phyloP scores from a whole-genome alignment of 306 rosid genomes.

The Rubus parviflorus region DNA sequence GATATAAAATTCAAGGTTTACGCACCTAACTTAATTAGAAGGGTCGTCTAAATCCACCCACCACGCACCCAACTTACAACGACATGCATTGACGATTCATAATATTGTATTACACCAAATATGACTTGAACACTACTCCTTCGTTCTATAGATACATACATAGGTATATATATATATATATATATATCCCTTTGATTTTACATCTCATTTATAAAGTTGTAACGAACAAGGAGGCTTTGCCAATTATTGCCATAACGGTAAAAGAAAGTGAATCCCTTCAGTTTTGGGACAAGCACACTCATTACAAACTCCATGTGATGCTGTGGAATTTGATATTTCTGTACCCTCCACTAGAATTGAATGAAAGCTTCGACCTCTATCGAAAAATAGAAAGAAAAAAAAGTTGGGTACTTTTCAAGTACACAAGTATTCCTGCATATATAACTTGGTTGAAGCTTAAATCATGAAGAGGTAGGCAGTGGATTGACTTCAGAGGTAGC shows the following conservation, averaged over 20 bases:
- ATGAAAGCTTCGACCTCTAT: neutral
- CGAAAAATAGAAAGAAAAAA: neutral
- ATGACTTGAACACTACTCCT: neutral
- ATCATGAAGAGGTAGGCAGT: neutral
- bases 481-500: conserved; percentile 8
- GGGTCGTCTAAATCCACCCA: conserved; percentile 19
- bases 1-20: conserved; percentile 6
- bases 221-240: neutral
- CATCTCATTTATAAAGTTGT: neutral
- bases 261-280: neutral
- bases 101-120: neutral
- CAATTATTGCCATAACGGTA: neutral
- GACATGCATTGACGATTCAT: conserved; percentile 19
- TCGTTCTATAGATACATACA: neutral
- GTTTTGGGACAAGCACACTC: conserved; percentile 1
- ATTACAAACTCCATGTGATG: neutral
- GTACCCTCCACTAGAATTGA: neutral
- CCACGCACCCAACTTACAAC: conserved; percentile 25
- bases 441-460: neutral
- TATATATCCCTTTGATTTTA: neutral
- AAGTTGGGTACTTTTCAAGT: neutral
- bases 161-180: neutral
- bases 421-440: neutral
- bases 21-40: conserved; percentile 23
- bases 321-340: no score